Conservation (phyloP, 306 rosid species). For the Lathyrus aphaca region DNA sequence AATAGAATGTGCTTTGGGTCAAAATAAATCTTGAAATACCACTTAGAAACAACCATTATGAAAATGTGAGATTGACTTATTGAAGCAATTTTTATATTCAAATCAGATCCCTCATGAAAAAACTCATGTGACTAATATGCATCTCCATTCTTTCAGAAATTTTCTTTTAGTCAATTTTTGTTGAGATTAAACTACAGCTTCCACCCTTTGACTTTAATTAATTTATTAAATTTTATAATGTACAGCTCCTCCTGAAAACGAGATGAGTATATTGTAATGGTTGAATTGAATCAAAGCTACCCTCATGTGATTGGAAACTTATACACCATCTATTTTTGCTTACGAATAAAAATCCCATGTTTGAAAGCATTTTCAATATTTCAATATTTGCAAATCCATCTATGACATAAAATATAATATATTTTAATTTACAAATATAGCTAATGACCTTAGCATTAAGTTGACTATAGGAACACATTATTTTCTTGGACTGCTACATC, state of each 20-base stretch:
- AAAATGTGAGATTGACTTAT: constrained; percentile 5
- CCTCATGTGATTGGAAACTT: not conserved
- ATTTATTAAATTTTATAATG: constrained; percentile 18
- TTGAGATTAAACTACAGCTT: constrained; percentile 8
- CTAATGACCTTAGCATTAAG: constrained; percentile 20
- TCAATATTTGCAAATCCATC: constrained; percentile 21
- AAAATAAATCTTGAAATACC: not conserved
- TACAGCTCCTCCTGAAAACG: not conserved
- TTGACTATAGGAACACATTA: constrained; percentile 18
- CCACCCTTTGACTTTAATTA: constrained; percentile 4
- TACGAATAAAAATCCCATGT: not conserved
- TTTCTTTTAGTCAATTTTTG: constrained; percentile 9
- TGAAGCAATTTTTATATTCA: constrained; percentile 19
- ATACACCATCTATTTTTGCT: constrained; percentile 6
- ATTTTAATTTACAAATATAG: constrained; percentile 9
- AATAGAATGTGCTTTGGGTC: too few species aligned
- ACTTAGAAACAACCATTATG: not conserved
- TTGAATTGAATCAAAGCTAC: constrained; percentile 26
- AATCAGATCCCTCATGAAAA: not conserved
- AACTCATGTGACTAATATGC: constrained; percentile 4
- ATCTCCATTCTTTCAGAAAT: not conserved
- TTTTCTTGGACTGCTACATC: not conserved
- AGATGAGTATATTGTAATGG: constrained; percentile 18
- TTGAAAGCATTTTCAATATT: constrained; percentile 25
- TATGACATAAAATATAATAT: not conserved